Evolutionary conservation across 495 filamentous ascomycete genomes (phyloP).

Genomic region (Penicillium flavigenum): DNA sequence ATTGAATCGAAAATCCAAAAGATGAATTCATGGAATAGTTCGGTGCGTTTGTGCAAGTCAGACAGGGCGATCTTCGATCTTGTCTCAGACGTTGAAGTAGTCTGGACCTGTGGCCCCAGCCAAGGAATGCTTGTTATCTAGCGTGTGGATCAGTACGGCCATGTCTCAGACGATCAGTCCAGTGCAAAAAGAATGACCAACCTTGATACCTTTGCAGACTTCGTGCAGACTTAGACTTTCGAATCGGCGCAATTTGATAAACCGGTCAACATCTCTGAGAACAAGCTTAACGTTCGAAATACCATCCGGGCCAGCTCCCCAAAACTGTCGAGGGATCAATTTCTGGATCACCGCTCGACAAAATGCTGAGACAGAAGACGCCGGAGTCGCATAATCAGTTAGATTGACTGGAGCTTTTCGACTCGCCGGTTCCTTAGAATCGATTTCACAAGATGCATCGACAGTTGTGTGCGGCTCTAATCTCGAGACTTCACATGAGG

Average conservation of each 20-base stretch:
- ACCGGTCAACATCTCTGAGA: conserved; percentile 67
- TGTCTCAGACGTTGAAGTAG: conserved; percentile 2
- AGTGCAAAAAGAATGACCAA: conserved; percentile 29
- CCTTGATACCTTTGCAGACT: conserved; percentile 73
- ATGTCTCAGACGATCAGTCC: background rate
- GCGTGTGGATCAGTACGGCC: conserved; percentile 14
- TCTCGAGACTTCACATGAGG: background rate
- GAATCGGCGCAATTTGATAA: conserved; percentile 74
- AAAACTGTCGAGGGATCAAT: conserved; percentile 75
- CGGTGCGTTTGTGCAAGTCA: conserved; percentile 72
- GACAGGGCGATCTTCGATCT: conserved; percentile 61
- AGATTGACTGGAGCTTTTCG: conserved; percentile 41
- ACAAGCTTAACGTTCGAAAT: conserved; percentile 59
- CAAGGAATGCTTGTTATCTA: conserved; percentile 69
- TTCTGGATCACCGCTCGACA: conserved; percentile 73
- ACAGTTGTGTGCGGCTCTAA: background rate
- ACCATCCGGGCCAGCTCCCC: conserved; percentile 58
- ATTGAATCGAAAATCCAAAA: conserved; percentile 94
- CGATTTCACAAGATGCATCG: background rate
- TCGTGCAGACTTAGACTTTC: conserved; percentile 81
- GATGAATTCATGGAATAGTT: conserved; percentile 79
- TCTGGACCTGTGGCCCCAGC: conserved; percentile 54
- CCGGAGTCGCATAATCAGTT: conserved; percentile 69
- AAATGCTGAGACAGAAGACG: conserved; percentile 77
- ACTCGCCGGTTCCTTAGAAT: background rate